Evolutionary conservation across 805 yeast genomes (phyloP), one percentile per base, ranked within the genome.

Genomic region (Candida nonsorbophila): DNA sequence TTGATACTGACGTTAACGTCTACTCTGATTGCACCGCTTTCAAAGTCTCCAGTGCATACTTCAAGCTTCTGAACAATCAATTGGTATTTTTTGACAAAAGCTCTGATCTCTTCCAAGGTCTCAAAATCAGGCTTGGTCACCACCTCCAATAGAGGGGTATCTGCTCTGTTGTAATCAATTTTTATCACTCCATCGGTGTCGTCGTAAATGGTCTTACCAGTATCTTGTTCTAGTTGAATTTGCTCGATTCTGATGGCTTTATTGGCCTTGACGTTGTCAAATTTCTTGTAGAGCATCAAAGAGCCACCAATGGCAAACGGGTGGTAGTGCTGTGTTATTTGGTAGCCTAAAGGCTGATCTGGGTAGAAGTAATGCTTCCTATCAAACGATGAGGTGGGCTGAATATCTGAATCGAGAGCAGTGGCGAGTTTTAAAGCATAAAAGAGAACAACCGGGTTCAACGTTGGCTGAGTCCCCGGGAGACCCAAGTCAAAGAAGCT

Each of bases 291-390:
- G 22, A 90, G 51, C 14, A 49, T 49, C 17, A 90, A 27, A 13
- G 30, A 40, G 0, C 98, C 98, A 27, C 74, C 67, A 18, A 53
- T 61, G 2, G 96, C 92, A 26, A 84, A 62, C 1, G 97, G 97
- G 20, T 69, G 68, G 50, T 72, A 85, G 47, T 77, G 84, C 55
- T 92, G 98, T 0, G 98, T 92, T 28, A 92, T 82, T 52, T 92
- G 98, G 55, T 87, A 92, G 1, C 98, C 98, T 30, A 83, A 57
- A 0, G 98, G 98, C 51, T 92, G 97, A 53, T 92, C 98, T 1
- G 88, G 90, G 53, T 92, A 92, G 54, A 92, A 87, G 53, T 92
- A 92, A 52, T 92, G 98, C 54, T 92, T 92, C 41, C 98, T 66
- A 49, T 92, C 98, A 53, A 92, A 92, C 1, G 79, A 63, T 1